phyloP scores from a whole-genome alignment of 1,284 basidiomycete genomes.

The Peniophora sp. region DNA sequence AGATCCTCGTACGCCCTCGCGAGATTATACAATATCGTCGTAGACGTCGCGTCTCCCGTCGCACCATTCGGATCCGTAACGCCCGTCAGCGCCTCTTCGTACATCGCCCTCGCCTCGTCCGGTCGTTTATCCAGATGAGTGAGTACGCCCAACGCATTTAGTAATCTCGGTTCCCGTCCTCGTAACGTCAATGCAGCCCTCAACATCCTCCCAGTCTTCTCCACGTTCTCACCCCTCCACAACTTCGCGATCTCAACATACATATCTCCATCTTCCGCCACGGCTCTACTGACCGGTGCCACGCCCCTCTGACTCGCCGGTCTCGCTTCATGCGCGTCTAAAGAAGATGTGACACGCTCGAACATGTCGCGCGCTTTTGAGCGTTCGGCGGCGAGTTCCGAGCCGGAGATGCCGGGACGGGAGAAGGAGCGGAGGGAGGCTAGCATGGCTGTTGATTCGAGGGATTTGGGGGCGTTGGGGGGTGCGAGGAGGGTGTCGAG shows the following conservation, averaged over 20 bases:
- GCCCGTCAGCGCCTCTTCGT: slow-evolving; percentile 61
- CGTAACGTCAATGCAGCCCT: slow-evolving; percentile 57
- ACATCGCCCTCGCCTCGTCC: slow-evolving; percentile 47
- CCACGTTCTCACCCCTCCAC: slow-evolving; percentile 77
- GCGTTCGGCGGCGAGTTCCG: slow-evolving; percentile 69
- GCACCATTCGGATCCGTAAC: slow-evolving; percentile 29
- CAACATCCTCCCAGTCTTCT: slow-evolving; percentile 66
- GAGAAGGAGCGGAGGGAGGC: slow-evolving; percentile 80
- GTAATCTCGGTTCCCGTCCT: slow-evolving; percentile 38
- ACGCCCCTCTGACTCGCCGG: slow-evolving; percentile 24
- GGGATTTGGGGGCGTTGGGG: slow-evolving; percentile 51
- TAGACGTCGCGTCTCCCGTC: slow-evolving; percentile 62
- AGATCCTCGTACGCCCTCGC: slow-evolving; percentile 83
- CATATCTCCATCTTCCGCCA: slow-evolving; percentile 76
- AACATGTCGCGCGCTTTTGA: slow-evolving; percentile 73
- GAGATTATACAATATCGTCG: slow-evolving; percentile 83
- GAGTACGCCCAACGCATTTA: slow-evolving; percentile 81
- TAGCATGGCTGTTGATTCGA: slow-evolving; percentile 84
- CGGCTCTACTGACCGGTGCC: slow-evolving; percentile 37
- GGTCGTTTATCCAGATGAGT: slow-evolving; percentile 66
- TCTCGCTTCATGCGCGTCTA: slow-evolving; percentile 45
- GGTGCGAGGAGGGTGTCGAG: slow-evolving; percentile 74
- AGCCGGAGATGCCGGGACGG: slow-evolving; percentile 67
- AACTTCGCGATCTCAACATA: slow-evolving; percentile 81
- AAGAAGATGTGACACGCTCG: slow-evolving; percentile 62